Percentiles rank a stretch among this genome's conserved stretches.
Conservation (phyloP, 345 rosid genomes). For the Mangifera indica region DNA sequence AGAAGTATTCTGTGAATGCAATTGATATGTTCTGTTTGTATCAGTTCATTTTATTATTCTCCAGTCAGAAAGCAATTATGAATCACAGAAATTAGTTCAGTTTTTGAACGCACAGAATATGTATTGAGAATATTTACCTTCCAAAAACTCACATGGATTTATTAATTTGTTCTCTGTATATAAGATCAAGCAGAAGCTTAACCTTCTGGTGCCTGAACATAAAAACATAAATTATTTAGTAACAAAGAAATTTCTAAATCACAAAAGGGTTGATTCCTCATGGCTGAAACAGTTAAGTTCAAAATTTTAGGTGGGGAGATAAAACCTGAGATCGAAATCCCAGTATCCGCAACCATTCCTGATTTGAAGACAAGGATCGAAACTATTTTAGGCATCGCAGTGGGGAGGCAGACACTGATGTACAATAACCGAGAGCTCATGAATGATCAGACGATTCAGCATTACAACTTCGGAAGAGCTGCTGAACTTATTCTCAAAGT, state of each 20-base stretch:
- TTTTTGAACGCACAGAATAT: neutral
- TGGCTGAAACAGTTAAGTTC: neutral
- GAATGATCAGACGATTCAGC: neutral
- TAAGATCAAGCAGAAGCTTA: neutral
- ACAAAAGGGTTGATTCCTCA: neutral
- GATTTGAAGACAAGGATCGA: constrained; percentile 3
- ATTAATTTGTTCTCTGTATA: neutral
- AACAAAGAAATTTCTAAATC: no score
- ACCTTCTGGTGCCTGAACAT: neutral
- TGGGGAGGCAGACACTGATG: neutral
- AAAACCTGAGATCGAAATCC: constrained; percentile 12
- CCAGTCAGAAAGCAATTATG: no score
- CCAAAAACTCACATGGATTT: no score
- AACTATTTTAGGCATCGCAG: neutral
- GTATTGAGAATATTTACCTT: no score
- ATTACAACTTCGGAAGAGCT: neutral
- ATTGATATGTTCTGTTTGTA: neutral
- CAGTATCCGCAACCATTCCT: neutral
- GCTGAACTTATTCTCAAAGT: neutral
- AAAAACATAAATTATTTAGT: no score
- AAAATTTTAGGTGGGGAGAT: constrained; percentile 1
- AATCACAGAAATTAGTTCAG: neutral
- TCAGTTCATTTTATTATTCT: neutral
- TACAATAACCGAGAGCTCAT: neutral
- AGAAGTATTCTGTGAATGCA: neutral